A percentile compares a stretch with the other conserved stretches of the same genome.
Conservation (phyloP, 2,329 filamentous ascomycete genomes). For the Thelonectria blattea region DNA sequence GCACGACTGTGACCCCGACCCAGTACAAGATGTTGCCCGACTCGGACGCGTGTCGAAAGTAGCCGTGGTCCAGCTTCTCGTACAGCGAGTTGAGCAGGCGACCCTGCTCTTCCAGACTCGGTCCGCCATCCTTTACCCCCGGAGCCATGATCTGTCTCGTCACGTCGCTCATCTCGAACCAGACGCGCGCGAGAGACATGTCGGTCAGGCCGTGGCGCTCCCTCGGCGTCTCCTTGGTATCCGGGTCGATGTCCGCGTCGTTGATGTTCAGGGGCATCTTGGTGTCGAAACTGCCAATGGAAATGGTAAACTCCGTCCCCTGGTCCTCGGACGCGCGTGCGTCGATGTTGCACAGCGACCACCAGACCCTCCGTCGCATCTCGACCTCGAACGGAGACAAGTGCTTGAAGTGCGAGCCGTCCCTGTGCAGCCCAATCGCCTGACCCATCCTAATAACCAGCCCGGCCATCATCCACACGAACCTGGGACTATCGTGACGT, state of each 20-base stretch:
- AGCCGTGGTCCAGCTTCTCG: constrained; percentile 49
- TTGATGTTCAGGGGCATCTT: constrained; percentile 63
- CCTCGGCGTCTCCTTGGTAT: constrained; percentile 53
- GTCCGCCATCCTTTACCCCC: constrained; percentile 35
- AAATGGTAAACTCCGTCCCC: constrained; percentile 57
- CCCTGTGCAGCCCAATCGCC: constrained; percentile 62
- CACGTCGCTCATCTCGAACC: constrained; percentile 44
- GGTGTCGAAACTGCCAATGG: constrained; percentile 57
- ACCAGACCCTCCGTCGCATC: constrained; percentile 68
- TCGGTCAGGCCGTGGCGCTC: constrained; percentile 61
- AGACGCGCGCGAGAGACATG: constrained; percentile 50
- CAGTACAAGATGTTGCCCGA: constrained; percentile 44
- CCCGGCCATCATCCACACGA: constrained; percentile 69
- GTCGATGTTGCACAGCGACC: constrained; percentile 65
- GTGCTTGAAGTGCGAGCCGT: constrained; percentile 57
- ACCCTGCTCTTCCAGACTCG: constrained; percentile 49
- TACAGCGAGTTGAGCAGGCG: constrained; percentile 54
- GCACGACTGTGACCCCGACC: constrained; percentile 45
- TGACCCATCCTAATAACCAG: constrained; percentile 64
- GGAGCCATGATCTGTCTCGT: constrained; percentile 47
- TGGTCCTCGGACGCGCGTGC: constrained; percentile 65
- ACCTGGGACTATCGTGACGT: constrained; percentile 57
- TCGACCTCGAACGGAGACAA: constrained; percentile 66
- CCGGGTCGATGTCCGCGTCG: constrained; percentile 56
- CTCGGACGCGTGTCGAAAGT: constrained; percentile 48